Evolutionary conservation across 768 basidiomycete genomes (phyloP), one percentile per base, ranked within the genome.

Genomic region (Leccinellum rugosiceps): DNA sequence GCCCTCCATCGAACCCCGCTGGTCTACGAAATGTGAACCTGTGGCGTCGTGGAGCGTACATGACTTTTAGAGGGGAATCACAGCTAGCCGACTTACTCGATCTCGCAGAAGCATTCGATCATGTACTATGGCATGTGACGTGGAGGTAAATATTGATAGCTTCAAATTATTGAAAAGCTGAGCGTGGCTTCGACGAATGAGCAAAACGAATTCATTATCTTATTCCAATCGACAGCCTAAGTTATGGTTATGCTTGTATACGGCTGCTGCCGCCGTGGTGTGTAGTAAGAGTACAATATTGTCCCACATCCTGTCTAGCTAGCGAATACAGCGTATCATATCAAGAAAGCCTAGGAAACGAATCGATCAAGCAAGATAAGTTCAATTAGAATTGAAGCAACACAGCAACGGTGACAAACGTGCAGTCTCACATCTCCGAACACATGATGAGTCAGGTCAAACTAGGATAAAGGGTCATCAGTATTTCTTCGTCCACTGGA

Each of bases 401-500:
- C 56, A 65, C 59, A 63, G 52, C 52, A 43, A 60, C 57, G 57
- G 53, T 9, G 52, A 58, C 34, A 52, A 28, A 51, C 43, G 41
- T 64, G 30, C 17, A 46, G 45, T 26, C 50, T 47, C 43, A 57
- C 44, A 53, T 28, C 52, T 67, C 50, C 32, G 63, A 58, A 56
- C 19, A 47, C 43, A 55, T 56, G 45, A 65, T 17, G 38, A 59
- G 47, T 75, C 62, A 72, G 46, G 66, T 63, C 55, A 71, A 38
- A 17, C 64, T 69, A 56, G 78, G 71, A 41, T 64, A 71, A 60
- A 86, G 81, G 2, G 81, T 80, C 78, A 86, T 86, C 50, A 90
- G 74, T 6, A 85, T 84, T 66, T 83, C 80, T 69, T 89, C 86
- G 65, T 90, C 88, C 53, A 86, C 68, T 3, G 86, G 85, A 67